Evolutionary conservation across 306 rosid genomes (phyloP).

Genomic region (Hippophae tibetana): DNA sequence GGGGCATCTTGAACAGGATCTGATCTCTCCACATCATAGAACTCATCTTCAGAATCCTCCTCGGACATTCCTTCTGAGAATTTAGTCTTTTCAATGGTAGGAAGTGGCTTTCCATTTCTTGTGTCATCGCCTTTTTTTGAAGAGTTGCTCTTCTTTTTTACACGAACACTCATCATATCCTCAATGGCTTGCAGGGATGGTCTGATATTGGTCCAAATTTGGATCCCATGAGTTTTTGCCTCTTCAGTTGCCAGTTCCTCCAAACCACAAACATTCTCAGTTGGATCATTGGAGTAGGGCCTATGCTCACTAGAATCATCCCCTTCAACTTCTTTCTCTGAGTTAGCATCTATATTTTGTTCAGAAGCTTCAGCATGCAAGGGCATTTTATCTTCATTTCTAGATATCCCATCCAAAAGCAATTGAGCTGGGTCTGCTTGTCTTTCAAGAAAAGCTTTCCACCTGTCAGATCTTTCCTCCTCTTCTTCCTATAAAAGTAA

Average conservation of each 20-base stretch:
- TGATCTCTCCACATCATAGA: slow-evolving; percentile 89
- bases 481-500: slow-evolving; percentile 76
- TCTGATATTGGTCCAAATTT: slow-evolving; percentile 84
- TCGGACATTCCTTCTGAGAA: slow-evolving; percentile 58
- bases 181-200: slow-evolving; percentile 71
- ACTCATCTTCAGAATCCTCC: slow-evolving; percentile 98
- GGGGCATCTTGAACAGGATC: slow-evolving; percentile 72
- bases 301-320: slow-evolving; percentile 21
- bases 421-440: slow-evolving; percentile 53
- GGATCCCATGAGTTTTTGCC: slow-evolving; percentile 49
- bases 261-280: slow-evolving; percentile 26
- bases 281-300: slow-evolving; percentile 24
- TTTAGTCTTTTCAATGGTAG: slow-evolving; percentile 47
- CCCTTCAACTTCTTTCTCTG: slow-evolving; percentile 31
- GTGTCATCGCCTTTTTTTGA: slow-evolving; percentile 37
- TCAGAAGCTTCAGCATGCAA: slow-evolving; percentile 22
- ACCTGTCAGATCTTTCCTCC: slow-evolving; percentile 92
- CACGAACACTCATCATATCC: slow-evolving; percentile 79
- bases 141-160: slow-evolving; percentile 51
- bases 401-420: slow-evolving; percentile 23
- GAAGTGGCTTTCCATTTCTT: slow-evolving; percentile 42
- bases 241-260: slow-evolving; percentile 34
- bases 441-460: slow-evolving; percentile 65
- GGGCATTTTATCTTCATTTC: slow-evolving; percentile 37
- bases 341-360: slow-evolving; percentile 31